These are phyloP conservation scores for Pisolithus sp. DNA, from an alignment of 768 basidiomycete species.

Conservation along the genomic window DNA sequence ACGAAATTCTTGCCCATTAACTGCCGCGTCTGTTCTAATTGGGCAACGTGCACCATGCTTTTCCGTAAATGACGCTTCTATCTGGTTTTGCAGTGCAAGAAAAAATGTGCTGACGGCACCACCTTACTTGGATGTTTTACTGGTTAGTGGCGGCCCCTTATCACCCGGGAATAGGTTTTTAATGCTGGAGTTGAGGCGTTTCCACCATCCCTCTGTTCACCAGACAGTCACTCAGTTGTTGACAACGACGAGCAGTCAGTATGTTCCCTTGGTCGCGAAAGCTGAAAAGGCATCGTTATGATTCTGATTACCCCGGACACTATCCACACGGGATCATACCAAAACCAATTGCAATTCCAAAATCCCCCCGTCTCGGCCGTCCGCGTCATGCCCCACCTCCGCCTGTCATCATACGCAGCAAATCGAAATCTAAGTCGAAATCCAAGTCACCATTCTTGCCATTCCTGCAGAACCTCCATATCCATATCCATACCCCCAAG, in stretches of 20 bases:
- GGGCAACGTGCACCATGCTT: constrained; percentile 7
- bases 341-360: constrained; percentile 4
- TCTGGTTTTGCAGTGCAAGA: constrained; percentile 19
- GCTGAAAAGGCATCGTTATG: constrained; percentile 14
- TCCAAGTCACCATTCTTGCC: constrained; percentile 8
- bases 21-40: constrained; percentile 22
- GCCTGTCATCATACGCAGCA: constrained; percentile 8
- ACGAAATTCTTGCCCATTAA: constrained; percentile 14
- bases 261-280: constrained; percentile 23
- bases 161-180: constrained; percentile 19
- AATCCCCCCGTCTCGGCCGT: constrained; percentile 13
- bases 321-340: constrained; percentile 13
- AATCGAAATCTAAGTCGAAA: constrained; percentile 9
- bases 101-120: constrained; percentile 22
- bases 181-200: constrained; percentile 18
- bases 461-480: constrained; percentile 17
- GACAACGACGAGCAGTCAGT: neutral
- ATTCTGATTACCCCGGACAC: constrained; percentile 10
- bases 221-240: neutral
- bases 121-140: constrained; percentile 20
- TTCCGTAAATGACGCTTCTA: constrained; percentile 14
- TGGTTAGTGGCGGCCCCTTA: constrained; percentile 20
- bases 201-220: constrained; percentile 6
- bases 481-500: constrained; percentile 21
- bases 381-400: constrained; percentile 12